Base-by-base conservation (phyloP, 2,329 filamentous ascomycete genomes). In the Akanthomyces muscarius region DNA sequence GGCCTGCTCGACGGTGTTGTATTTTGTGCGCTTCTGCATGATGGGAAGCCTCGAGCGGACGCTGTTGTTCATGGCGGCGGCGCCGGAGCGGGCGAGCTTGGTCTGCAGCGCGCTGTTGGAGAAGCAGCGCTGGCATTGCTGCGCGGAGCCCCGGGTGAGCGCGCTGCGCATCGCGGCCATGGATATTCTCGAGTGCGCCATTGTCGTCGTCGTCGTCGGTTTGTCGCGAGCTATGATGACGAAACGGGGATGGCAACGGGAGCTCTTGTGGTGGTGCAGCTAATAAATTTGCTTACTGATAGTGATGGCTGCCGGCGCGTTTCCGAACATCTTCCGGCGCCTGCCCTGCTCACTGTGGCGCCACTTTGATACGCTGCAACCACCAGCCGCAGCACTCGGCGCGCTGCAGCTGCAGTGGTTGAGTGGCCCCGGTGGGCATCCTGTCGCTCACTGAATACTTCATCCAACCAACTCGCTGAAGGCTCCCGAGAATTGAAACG, bases 1-100 rank as follows among this genome's bases (percentile, higher is more conserved):
- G 53, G 82, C 82, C 75, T 86, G 80, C 69, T 86, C 83, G 28
- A 86, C 79, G 10, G 84, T 85, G 74, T 83, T 84, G 69, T 70
- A 76, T 65, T 78, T 78, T 25, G 74, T 75, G 62, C 77, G 75
- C 67, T 73, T 73, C 69, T 78, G 77, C 57, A 69, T 69, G 41
- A 75, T 70, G 3, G 73, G 71, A 65, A 74, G 74, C 68, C 72
- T 70, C 50, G 71, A 69, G 66, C 74, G 74, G 41, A 73, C 53
- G 50, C 72, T 64, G 36, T 11, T 63, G 36, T 41, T 57, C 8
- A 66, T 65, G 65, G 71, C 69, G 65, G 71, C 69, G 60, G 75
- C 68, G 36, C 71, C 72, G 54, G 75, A 71, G 62, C 75, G 74
- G 51, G 73, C 66, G 65, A 72, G 73, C 69, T 73, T 75, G 36